Evolutionary conservation across 441 rosid species (phyloP).

Genomic region (Jatropha podagrica): DNA sequence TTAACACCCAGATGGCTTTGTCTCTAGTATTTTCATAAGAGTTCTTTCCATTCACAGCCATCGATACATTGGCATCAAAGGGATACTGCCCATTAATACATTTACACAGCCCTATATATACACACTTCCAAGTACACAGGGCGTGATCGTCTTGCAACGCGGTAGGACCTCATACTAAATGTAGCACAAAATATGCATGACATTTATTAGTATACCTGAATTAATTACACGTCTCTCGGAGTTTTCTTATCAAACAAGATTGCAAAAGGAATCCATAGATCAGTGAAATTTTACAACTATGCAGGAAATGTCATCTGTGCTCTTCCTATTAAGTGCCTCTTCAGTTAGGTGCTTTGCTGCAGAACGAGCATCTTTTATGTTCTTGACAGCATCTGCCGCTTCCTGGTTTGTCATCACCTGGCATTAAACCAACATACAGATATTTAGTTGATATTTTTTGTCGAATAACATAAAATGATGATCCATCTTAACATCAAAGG

Average conservation of each 20-base stretch:
- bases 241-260: slow-evolving; percentile 5
- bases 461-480: neutral
- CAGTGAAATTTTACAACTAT: slow-evolving; percentile 67
- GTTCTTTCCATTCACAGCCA: neutral
- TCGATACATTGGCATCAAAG: neutral
- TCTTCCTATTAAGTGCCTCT: slow-evolving; percentile 70
- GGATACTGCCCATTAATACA: neutral
- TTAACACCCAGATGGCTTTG: neutral
- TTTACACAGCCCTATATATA: neutral
- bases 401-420: slow-evolving; percentile 92
- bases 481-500: neutral
- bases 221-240: neutral
- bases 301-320: slow-evolving; percentile 82
- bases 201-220: neutral
- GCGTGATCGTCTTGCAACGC: neutral
- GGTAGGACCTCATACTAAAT: neutral
- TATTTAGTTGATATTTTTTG: neutral
- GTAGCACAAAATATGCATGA: slow-evolving; percentile 2
- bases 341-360: slow-evolving; percentile 83
- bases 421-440: neutral
- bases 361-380: slow-evolving; percentile 65
- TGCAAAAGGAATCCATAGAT: slow-evolving; percentile 9
- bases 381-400: slow-evolving; percentile 63
- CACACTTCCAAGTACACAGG: neutral
- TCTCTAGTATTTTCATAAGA: neutral